Base-by-base conservation (phyloP, 2,329 filamentous ascomycete species). In the Colletotrichum sp. region DNA sequence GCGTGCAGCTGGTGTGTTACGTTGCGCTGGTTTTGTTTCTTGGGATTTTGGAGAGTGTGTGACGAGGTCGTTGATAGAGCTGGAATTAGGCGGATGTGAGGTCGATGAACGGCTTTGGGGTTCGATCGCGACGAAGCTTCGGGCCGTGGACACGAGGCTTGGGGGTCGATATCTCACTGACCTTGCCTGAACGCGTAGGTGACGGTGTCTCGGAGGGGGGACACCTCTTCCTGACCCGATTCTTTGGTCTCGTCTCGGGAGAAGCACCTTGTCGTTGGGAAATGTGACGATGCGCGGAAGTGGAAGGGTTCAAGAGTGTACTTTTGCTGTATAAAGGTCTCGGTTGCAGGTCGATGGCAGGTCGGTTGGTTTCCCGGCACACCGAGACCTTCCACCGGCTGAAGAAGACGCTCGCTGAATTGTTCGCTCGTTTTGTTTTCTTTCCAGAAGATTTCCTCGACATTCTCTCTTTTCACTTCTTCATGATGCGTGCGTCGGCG, bases 291-390 rank as follows among this genome's bases (percentile, higher is more conserved):
- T 32, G 5, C 3, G 2, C 44, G 44, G 44, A 49, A 49, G n/a
- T 3, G 21, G n/a, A 4, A 12, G 18, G 0, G 44, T 6, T 49
- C 1, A n/a, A 62, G 59, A 8, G 18, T 32, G 32, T 26, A 26
- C n/a, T 49, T 26, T 24, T 44, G 12, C 32, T 55, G 44, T 74
- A 74, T 74, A 74, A 74, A 74, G 55, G 32, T 64, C 57, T 44
- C n/a, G 57, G 13, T n/a, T 39, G 57, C 44, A 69, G 30, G 10
- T 39, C 10, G n/a, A 24, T 5, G n/a, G 21, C 16, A 13, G 13
- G n/a, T 24, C 10, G n/a, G 36, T 18, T 13, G 16, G 8, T 6
- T 44, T n/a, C 34, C 24, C n/a, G 26, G 44, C 59, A 71, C n/a
- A 49, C 15, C 44, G 34, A 30, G 44, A 49, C 44, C 44, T 49